Evolutionary conservation across 2,329 filamentous ascomycete genomes (phyloP).

Genomic region (Malbranchea zuffiana): DNA sequence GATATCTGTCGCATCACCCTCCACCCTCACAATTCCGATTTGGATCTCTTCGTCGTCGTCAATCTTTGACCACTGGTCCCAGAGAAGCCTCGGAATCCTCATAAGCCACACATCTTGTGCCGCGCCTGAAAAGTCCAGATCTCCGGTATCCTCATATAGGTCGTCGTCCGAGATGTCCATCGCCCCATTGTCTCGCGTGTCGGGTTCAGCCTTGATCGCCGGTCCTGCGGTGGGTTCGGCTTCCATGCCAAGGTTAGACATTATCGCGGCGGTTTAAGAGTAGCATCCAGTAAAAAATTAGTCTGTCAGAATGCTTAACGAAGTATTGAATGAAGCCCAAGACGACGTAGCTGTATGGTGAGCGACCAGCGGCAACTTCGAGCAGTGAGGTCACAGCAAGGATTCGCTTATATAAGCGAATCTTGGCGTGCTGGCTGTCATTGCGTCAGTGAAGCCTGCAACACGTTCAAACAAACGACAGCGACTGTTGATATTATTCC

Average conservation of each 20-base stretch:
- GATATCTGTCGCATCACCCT: constrained; percentile 44
- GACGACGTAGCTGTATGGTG: too few species aligned
- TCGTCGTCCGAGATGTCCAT: constrained; percentile 49
- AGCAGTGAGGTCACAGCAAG: too few species aligned
- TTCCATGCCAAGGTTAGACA: constrained; percentile 7
- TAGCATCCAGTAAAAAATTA: not conserved
- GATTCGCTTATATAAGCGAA: too few species aligned
- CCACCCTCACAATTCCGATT: constrained; percentile 60
- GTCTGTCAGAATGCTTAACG: too few species aligned
- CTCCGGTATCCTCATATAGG: constrained; percentile 57
- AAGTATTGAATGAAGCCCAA: too few species aligned
- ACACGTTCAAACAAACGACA: too few species aligned
- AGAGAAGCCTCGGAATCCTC: constrained; percentile 67
- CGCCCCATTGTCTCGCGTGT: constrained; percentile 28
- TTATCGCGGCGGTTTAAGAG: not conserved
- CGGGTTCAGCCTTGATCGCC: constrained; percentile 34
- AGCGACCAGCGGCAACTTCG: too few species aligned
- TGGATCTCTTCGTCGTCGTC: constrained; percentile 73
- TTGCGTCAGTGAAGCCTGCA: too few species aligned
- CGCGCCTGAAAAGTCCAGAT: constrained; percentile 47
- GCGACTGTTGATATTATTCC: too few species aligned
- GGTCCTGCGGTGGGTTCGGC: constrained; percentile 28
- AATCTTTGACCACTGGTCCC: constrained; percentile 65
- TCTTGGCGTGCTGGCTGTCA: too few species aligned
- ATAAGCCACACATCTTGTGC: constrained; percentile 54